Evolutionary conservation across 441 rosid species (phyloP).

Genomic region (Gossypium schwendimanii): DNA sequence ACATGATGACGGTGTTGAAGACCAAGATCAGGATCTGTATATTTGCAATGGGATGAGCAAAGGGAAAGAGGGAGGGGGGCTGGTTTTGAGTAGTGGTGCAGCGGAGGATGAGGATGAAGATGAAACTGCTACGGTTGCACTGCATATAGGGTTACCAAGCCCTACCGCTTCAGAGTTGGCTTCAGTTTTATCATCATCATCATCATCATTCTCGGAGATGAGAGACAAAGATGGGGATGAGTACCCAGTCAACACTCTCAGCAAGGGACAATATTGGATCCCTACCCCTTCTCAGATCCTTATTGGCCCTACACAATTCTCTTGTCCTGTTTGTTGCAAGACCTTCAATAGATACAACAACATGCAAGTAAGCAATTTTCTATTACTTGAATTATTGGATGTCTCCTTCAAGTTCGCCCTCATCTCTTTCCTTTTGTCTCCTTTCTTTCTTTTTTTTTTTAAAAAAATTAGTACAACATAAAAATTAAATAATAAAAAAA

Average conservation of each 20-base stretch:
- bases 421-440: background rate
- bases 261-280: constrained; percentile 96
- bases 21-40: constrained; percentile 26
- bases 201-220: constrained; percentile 49
- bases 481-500: background rate
- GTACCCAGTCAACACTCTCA: constrained; percentile 55
- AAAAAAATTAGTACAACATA: background rate
- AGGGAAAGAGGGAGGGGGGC: constrained; percentile 25
- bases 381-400: background rate
- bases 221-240: constrained; percentile 41
- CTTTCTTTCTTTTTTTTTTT: background rate
- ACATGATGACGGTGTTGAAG: constrained; percentile 23
- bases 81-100: constrained; percentile 1
- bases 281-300: constrained; percentile 97
- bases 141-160: constrained; percentile 90
- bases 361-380: constrained; percentile 65
- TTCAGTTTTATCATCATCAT: constrained; percentile 42
- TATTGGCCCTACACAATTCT: constrained; percentile 93
- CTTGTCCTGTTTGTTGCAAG: constrained; percentile 96
- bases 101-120: constrained; percentile 24
- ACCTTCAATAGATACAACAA: constrained; percentile 95
- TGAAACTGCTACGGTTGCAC: constrained; percentile 65
- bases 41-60: constrained; percentile 33
- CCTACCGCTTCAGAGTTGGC: constrained; percentile 76
- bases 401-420: background rate